These are phyloP conservation scores for Leptoxyphium fumago DNA, from an alignment of 2,329 filamentous ascomycete genomes.

Conservation along the genomic window DNA sequence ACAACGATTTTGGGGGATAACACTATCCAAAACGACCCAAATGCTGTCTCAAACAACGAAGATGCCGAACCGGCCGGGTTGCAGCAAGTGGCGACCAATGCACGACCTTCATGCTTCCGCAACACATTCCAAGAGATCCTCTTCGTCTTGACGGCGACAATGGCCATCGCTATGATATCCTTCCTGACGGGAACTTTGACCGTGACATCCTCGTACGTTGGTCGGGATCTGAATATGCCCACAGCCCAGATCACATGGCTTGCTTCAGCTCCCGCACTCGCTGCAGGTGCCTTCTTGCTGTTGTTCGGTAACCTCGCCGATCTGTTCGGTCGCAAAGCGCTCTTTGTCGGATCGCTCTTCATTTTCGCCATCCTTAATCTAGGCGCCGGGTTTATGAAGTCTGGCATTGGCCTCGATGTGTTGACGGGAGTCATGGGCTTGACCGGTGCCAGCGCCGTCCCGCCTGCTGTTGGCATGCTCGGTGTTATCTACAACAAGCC, in stretches of 20 bases:
- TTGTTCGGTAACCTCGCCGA: constrained; percentile 53
- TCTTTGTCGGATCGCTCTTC: constrained; percentile 46
- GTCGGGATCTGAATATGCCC: constrained; percentile 45
- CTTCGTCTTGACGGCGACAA: constrained; percentile 51
- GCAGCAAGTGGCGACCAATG: constrained; percentile 7
- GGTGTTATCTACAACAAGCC: constrained; percentile 50
- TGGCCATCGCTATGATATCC: constrained; percentile 48
- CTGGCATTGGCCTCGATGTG: constrained; percentile 45
- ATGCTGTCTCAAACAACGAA: too few species aligned
- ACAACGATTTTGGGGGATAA: too few species aligned
- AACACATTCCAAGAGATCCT: constrained; percentile 48
- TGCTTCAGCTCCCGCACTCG: constrained; percentile 46
- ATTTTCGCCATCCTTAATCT: constrained; percentile 44
- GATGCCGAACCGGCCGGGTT: neutral
- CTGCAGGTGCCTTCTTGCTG: constrained; percentile 49
- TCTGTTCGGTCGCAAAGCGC: constrained; percentile 46
- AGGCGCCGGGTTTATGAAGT: constrained; percentile 44
- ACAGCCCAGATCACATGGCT: constrained; percentile 56
- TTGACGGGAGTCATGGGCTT: constrained; percentile 50
- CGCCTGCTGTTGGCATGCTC: constrained; percentile 49
- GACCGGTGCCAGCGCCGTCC: constrained; percentile 48
- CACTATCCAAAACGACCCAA: too few species aligned
- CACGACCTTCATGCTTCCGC: constrained; percentile 44
- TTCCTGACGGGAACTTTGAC: constrained; percentile 45
- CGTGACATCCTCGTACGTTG: constrained; percentile 49